Base-by-base conservation (phyloP, 129 eudicot species). In the Flaveria trinervia region DNA sequence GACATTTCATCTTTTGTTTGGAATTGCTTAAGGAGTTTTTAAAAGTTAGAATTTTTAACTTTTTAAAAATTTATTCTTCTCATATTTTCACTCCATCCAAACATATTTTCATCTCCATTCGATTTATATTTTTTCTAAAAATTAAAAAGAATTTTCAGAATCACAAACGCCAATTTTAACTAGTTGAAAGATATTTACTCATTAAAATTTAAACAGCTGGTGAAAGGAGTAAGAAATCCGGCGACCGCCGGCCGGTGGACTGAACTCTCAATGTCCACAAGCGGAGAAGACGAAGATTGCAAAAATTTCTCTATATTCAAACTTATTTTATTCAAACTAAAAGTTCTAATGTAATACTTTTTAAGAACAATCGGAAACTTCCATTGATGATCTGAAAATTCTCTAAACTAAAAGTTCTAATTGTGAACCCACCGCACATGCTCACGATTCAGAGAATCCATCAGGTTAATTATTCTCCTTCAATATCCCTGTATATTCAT, bases 341-440 rank as follows among this genome's bases (percentile, higher is more conserved):
- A 15, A 23, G 18, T 4, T 45, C 9, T 4, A 60, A 3, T 57
- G 14, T 30, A 65, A 33, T 9, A 45, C 46, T 74, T 60, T 61
- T 25, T 6, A 59, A 59, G 15, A 25, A n/a, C 78, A n/a, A 61
- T 62, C 39, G 72, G 72, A 75, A 75, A 48, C 79, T 75, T 64
- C 64, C 72, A 48, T 60, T 60, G 30, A 46, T 62, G 36, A 26
- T 44, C 10, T 18, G 16, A 74, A 23, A 44, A 9, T 7, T 61
- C 45, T 17, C 20, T 15, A n/a, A n/a, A n/a, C n/a, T n/a, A n/a
- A n/a, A n/a, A n/a, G n/a, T n/a, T n/a, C n/a, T n/a, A n/a, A 72
- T 2, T 18, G 23, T 55, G 3, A 4, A 43, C 26, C 26, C 26
- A 23, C 26, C n/a, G 69, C 78, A 73, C 77, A 55, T 72, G 67